Percentiles rank a stretch among this genome's conserved stretches.
These are phyloP conservation scores for Nicotiana obtusifolia DNA, from an alignment of 257 asterid species.

Conservation along the genomic window DNA sequence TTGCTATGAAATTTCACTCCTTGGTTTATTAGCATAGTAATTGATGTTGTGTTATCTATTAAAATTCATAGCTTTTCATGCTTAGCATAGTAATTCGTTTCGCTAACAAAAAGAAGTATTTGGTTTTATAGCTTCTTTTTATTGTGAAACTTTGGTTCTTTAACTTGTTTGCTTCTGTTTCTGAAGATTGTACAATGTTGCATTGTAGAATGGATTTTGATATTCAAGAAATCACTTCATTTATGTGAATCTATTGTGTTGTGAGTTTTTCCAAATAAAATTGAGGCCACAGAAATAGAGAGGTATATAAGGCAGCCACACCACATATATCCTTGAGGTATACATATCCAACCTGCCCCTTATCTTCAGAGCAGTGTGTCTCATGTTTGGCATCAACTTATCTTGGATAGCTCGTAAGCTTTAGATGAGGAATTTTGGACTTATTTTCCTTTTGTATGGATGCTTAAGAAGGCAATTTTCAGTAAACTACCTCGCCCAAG, in stretches of 20 bases:
- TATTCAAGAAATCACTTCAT: neutral
- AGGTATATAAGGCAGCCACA: neutral
- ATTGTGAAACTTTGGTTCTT: neutral
- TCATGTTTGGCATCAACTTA: neutral
- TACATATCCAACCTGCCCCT: neutral
- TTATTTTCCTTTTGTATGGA: neutral
- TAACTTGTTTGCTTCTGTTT: neutral
- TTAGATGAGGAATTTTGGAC: neutral
- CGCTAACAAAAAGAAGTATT: neutral
- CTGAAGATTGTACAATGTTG: neutral
- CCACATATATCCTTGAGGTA: neutral
- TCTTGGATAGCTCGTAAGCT: neutral
- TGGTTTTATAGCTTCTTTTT: slow-evolving; percentile 4
- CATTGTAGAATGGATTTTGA: neutral
- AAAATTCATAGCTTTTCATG: neutral
- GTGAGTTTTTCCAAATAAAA: neutral
- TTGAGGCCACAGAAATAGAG: neutral
- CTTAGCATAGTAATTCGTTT: neutral
- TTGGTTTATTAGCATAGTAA: neutral
- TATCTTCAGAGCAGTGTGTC: neutral
- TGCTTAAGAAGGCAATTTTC: neutral
- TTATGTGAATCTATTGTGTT: neutral
- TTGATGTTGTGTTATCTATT: neutral
- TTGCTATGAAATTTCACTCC: neutral
- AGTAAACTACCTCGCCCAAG: neutral